Evolutionary conservation across 208 protist genomes (phyloP).

Genomic region (Leptomonas seymouri): DNA sequence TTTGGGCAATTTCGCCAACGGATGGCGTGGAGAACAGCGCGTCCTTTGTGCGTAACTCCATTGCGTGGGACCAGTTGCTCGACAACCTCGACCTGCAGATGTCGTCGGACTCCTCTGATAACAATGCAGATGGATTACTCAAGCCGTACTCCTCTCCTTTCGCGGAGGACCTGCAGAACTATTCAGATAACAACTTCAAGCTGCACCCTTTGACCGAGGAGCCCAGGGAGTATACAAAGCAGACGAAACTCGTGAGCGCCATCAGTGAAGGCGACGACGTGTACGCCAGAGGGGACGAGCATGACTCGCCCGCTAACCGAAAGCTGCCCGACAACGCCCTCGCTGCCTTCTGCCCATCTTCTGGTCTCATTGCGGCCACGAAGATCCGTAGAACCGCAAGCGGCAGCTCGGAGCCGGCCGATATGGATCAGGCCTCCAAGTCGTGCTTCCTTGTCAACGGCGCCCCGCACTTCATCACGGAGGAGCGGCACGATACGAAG

Average conservation of each 20-base stretch:
- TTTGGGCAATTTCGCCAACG: slow-evolving; percentile 7
- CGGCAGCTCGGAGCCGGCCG: not conserved
- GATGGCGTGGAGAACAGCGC: not conserved
- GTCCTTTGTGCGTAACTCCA: slow-evolving; percentile 12
- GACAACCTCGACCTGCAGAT: slow-evolving; percentile 17
- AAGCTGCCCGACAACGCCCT: slow-evolving; percentile 1
- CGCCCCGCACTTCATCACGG: slow-evolving; percentile 18
- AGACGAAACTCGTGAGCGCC: not conserved
- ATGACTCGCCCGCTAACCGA: slow-evolving; percentile 19
- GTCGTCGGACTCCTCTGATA: slow-evolving; percentile 8
- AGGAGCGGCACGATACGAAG: slow-evolving; percentile 3
- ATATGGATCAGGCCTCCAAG: not conserved
- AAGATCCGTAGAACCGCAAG: not conserved
- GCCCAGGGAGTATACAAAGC: slow-evolving; percentile 2
- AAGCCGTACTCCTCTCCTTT: not conserved
- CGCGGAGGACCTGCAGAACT: slow-evolving; percentile 1
- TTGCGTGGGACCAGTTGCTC: slow-evolving; percentile 19
- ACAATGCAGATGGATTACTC: not conserved
- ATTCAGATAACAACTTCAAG: not conserved
- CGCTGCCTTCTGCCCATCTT: slow-evolving; percentile 3
- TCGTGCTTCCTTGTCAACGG: slow-evolving; percentile 27
- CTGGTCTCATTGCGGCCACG: not conserved
- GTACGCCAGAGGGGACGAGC: slow-evolving; percentile 25
- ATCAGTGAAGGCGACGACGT: slow-evolving; percentile 13
- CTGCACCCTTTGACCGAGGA: not conserved